Percentiles rank a stretch among this genome's conserved stretches.
Conservation (phyloP, 805 yeast genomes). For the Kuraishia capsulata region DNA sequence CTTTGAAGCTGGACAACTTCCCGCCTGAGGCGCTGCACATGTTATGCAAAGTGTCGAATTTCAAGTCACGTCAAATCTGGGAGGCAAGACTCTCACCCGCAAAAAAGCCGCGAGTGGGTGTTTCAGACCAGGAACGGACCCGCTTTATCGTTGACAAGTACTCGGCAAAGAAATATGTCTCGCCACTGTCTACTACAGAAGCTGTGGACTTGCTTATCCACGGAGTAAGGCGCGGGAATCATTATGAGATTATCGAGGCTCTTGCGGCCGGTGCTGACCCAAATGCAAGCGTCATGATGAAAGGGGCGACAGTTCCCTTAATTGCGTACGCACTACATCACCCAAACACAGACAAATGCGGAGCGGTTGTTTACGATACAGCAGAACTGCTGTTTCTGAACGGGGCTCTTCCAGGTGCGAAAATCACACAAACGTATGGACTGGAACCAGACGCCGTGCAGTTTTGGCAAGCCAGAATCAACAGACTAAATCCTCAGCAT, state of each 20-base stretch:
- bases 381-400: slow-evolving; percentile 52
- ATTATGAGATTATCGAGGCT: slow-evolving; percentile 30
- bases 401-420: slow-evolving; percentile 38
- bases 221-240: slow-evolving; percentile 41
- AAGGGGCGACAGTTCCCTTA: slow-evolving; percentile 18
- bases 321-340: slow-evolving; percentile 40
- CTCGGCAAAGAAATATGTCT: slow-evolving; percentile 36
- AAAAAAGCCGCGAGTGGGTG: slow-evolving; percentile 21
- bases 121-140: slow-evolving; percentile 38
- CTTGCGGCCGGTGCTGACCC: slow-evolving; percentile 41
- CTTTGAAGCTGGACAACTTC: slow-evolving; percentile 66
- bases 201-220: slow-evolving; percentile 32
- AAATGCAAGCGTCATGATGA: slow-evolving; percentile 27
- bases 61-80: slow-evolving; percentile 46
- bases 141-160: slow-evolving; percentile 64
- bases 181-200: slow-evolving; percentile 17
- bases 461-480: slow-evolving; percentile 44
- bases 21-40: slow-evolving; percentile 51
- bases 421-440: slow-evolving; percentile 22
- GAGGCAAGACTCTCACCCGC: slow-evolving; percentile 29
- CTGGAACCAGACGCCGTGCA: slow-evolving; percentile 35
- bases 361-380: slow-evolving; percentile 28
- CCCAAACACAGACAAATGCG: slow-evolving; percentile 18
- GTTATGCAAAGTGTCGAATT: slow-evolving; percentile 44
- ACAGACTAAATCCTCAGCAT: slow-evolving; percentile 14